Conservation (phyloP, 129 eudicot species). For the Glebionis coronaria region DNA sequence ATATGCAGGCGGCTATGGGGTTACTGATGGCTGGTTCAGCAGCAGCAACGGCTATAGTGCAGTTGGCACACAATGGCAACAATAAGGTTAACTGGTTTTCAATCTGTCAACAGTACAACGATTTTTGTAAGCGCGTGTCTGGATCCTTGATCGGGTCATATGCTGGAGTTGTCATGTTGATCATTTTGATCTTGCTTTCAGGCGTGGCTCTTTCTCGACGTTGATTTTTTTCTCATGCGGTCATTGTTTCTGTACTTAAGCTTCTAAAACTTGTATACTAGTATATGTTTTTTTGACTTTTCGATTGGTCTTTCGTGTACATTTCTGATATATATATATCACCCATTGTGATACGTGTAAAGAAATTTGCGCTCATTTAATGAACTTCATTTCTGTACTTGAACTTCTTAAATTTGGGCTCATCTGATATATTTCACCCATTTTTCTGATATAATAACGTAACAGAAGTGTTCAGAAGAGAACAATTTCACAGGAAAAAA, state of each 20-base stretch:
- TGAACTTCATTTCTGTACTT: too few species aligned
- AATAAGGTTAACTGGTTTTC: conserved; percentile 55
- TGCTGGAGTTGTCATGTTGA: conserved; percentile 45
- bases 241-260: neutral
- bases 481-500: neutral
- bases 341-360: too few species aligned
- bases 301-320: neutral
- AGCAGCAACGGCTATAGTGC: conserved; percentile 67
- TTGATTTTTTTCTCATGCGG: conserved; percentile 7
- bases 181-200: conserved; percentile 55
- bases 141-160: conserved; percentile 79
- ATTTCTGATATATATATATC: too few species aligned
- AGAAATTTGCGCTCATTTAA: too few species aligned
- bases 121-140: conserved; percentile 69
- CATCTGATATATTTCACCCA: too few species aligned
- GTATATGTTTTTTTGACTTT: conserved; percentile 4
- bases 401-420: too few species aligned
- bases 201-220: conserved; percentile 65
- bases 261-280: neutral
- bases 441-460: neutral
- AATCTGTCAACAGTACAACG: conserved; percentile 53
- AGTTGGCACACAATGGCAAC: conserved; percentile 73
- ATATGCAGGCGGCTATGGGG: conserved; percentile 51
- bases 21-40: conserved; percentile 73
- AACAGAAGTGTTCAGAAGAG: neutral